These are phyloP conservation scores for Dioscorea zingiberensis DNA, from an alignment of 106 monocot genomes.

Conservation along the genomic window DNA sequence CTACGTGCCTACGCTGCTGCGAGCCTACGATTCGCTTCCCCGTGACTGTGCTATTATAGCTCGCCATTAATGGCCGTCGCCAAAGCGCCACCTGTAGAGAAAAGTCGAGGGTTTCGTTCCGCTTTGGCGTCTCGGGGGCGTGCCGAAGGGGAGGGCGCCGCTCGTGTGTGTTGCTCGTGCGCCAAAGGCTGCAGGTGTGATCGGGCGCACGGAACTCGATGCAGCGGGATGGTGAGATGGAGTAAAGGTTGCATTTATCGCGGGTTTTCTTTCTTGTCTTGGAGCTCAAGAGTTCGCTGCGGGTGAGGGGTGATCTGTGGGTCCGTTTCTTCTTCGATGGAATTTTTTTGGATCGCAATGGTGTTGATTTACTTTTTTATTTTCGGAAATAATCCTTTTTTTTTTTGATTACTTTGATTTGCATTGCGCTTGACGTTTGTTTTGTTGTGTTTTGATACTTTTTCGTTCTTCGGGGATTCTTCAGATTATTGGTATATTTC, in stretches of 20 bases:
- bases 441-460: too few relatives aligned
- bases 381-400: not conserved
- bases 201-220: not conserved
- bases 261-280: not conserved
- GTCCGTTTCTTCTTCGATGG: not conserved
- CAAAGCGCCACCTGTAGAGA: not conserved
- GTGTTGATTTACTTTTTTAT: not conserved
- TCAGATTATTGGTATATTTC: too few relatives aligned
- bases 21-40: not conserved
- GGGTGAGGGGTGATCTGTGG: not conserved
- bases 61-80: not conserved
- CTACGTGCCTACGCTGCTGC: not conserved
- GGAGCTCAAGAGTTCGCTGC: not conserved
- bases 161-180: conserved; percentile 13
- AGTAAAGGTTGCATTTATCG: not conserved
- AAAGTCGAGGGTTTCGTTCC: not conserved
- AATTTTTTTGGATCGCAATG: not conserved
- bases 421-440: too few relatives aligned
- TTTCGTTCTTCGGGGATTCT: too few relatives aligned
- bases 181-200: not conserved
- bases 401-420: too few relatives aligned
- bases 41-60: not conserved
- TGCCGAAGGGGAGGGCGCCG: not conserved
- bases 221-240: not conserved
- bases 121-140: not conserved